Conservation (phyloP, 768 basidiomycete genomes). For the Panellus pusillus region DNA sequence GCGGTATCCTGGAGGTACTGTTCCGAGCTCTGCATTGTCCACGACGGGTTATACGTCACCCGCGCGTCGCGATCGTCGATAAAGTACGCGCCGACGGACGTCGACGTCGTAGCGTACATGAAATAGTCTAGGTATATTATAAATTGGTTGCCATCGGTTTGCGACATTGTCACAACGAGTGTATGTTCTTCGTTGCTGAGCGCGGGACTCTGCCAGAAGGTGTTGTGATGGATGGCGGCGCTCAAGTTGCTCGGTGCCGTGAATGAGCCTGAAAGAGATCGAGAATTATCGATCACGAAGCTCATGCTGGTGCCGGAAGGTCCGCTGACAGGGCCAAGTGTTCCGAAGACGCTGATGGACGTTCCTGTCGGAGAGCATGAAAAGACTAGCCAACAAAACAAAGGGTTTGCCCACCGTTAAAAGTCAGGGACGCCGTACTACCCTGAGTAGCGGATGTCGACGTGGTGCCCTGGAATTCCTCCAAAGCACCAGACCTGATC, state of each 20-base stretch:
- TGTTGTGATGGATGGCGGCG: neutral
- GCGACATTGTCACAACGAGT: constrained; percentile 9
- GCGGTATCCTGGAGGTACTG: constrained; percentile 10
- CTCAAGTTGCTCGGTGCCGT: neutral
- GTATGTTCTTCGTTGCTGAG: constrained; percentile 4
- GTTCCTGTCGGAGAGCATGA: neutral
- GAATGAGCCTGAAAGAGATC: neutral
- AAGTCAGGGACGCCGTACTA: constrained; percentile 2
- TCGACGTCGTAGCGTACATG: constrained; percentile 11
- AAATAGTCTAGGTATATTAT: constrained; percentile 15
- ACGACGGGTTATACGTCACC: constrained; percentile 1
- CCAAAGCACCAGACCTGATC: neutral
- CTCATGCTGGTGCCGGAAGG: neutral
- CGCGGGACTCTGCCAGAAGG: neutral
- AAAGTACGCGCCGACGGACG: neutral
- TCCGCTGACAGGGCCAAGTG: neutral
- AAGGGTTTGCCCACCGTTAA: neutral
- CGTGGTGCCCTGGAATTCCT: constrained; percentile 2
- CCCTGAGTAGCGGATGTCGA: neutral
- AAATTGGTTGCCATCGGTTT: neutral
- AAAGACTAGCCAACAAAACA: no score
- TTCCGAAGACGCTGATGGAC: constrained; percentile 2
- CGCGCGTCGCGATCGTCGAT: constrained; percentile 12
- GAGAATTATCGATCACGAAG: constrained; percentile 1
- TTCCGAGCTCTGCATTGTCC: neutral